phyloP scores from a whole-genome alignment of 805 yeast genomes.

The Candida maltosa region DNA sequence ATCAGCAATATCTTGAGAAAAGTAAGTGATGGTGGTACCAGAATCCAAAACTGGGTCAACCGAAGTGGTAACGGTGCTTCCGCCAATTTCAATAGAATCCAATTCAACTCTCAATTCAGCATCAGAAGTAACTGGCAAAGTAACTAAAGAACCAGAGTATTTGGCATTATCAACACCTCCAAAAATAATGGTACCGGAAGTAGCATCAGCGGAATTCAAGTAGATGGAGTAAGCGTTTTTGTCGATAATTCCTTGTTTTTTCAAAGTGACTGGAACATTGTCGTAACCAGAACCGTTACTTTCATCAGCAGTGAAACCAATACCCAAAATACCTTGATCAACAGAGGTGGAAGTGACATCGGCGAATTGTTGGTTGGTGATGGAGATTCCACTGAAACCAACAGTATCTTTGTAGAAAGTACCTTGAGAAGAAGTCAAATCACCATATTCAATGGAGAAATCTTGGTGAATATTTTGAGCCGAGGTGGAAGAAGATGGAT shows the following conservation, averaged over 20 bases:
- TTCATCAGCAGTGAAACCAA: conserved; percentile 69
- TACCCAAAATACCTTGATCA: conserved; percentile 67
- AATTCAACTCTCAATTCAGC: conserved; percentile 42
- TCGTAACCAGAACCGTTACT: conserved; percentile 34
- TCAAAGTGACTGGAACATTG: conserved; percentile 33
- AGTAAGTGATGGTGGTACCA: conserved; percentile 36
- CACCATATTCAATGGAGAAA: conserved; percentile 10
- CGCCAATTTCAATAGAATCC: conserved; percentile 27
- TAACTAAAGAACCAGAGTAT: conserved; percentile 18
- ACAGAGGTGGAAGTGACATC: conserved; percentile 46
- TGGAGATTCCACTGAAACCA: conserved; percentile 10
- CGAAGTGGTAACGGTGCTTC: conserved; percentile 11
- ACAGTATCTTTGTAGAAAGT: conserved; percentile 14
- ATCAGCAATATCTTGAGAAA: conserved; percentile 31
- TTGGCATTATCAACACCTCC: conserved; percentile 33
- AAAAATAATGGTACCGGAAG: conserved; percentile 24
- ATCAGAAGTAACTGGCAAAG: background rate
- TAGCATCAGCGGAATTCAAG: conserved; percentile 20
- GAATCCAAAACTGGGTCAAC: conserved; percentile 30
- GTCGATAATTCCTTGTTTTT: conserved; percentile 28
- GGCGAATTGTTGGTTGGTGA: conserved; percentile 15
- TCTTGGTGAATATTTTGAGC: conserved; percentile 5
- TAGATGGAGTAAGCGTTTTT: conserved; percentile 36
- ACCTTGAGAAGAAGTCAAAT: conserved; percentile 11
- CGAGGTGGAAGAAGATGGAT: conserved; percentile 8